These are phyloP conservation scores for Camellia oleifera DNA, from an alignment of 179 eudicot species.

Conservation along the genomic window DNA sequence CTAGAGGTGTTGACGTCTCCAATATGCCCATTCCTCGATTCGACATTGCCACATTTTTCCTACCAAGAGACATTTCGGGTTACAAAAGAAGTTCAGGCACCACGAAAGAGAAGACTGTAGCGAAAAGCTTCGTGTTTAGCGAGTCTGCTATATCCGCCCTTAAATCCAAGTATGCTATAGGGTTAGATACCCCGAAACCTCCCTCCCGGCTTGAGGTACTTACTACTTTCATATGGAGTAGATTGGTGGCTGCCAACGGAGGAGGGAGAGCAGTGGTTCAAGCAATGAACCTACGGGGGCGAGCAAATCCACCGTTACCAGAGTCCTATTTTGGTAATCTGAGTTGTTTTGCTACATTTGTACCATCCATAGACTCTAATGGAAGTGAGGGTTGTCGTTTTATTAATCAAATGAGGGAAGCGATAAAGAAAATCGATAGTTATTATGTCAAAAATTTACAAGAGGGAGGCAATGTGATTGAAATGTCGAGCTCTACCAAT, in stretches of 20 bases:
- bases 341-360: background rate
- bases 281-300: background rate
- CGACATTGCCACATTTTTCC: constrained; percentile 10
- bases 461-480: no score
- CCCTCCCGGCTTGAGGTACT: constrained; percentile 9
- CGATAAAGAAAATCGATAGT: no score
- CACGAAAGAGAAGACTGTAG: background rate
- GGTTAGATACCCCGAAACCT: background rate
- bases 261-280: background rate
- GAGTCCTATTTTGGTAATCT: constrained; percentile 1
- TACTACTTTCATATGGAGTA: background rate
- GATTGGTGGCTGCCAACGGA: background rate
- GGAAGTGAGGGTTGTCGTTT: background rate
- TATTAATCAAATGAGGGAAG: background rate
- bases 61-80: constrained; percentile 12
- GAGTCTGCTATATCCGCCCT: background rate
- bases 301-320: constrained; percentile 5
- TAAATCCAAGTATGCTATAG: background rate
- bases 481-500: no score
- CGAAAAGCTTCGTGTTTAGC: constrained; percentile 10
- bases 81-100: background rate
- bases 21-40: background rate
- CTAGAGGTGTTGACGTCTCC: background rate
- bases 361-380: background rate
- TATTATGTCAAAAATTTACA: background rate